Evolutionary conservation across 2,329 filamentous ascomycete genomes (phyloP), one percentile per base, ranked within the genome.

Genomic region (Colletotrichum caudatum): DNA sequence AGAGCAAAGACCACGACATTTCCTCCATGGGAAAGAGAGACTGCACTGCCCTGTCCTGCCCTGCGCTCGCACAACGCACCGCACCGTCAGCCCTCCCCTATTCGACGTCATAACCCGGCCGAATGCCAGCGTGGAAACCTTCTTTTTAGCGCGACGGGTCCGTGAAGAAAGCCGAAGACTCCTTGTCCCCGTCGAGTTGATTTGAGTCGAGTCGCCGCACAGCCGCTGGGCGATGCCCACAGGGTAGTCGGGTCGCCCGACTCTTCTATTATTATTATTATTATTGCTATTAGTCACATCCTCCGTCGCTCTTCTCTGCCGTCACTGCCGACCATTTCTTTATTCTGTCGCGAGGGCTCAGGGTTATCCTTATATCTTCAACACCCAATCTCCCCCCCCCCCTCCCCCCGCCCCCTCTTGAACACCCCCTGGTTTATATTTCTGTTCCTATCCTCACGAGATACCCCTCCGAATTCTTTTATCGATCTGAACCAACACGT

Each of bases 101-200:
- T 50, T 60, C 54, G 65, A 69, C 69, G 69, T 71, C 69, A 71
- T 71, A 71, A 71, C 65, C 59, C 50, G 53, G 26, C 46, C 53
- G 29, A 3, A 69, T 46, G 35, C 65, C 58, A 69, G 58, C 35
- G 35, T 39, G 53, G 59, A 69, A 71, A 69, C 68, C 64, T 54
- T 69, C 64, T 69, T 54, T 69, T 60, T 64, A 69, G 69, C 56
- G 53, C 37, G 26, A 59, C 69, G 65, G 69, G 69, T 60, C 69
- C 59, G 65, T 69, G 64, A 50, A 54, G 58, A 33, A 56, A 46
- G 50, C 58, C 53, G 58, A 69, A 60, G 65, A 29, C 23, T 68
- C 37, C 12, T n/a, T n/a, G 48, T 64, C 64, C 69, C 58, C 44
- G 53, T 64, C 59, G 23, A 51, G 57, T 35, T 35, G 69, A 48